phyloP scores from a whole-genome alignment of 352 stramenopile species.

The Bremia lactucae region DNA sequence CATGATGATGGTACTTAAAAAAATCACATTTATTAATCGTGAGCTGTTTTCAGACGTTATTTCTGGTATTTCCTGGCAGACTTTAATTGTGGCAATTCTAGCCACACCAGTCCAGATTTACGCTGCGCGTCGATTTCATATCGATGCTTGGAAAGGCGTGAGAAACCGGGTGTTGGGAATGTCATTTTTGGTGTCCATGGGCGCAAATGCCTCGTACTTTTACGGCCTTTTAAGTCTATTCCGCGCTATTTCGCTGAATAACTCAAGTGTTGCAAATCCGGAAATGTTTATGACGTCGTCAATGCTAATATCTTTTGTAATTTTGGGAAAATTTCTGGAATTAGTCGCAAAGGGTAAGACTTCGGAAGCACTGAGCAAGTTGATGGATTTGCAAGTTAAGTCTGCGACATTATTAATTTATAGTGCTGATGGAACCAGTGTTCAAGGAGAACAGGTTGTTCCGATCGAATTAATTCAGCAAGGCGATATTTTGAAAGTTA shows the following conservation, averaged over 20 bases:
- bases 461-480: constrained; percentile 84
- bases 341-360: constrained; percentile 89
- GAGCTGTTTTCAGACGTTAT: constrained; percentile 42
- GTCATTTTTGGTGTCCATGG: constrained; percentile 95
- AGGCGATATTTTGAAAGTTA: constrained; percentile 90
- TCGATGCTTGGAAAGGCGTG: constrained; percentile 88
- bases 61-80: constrained; percentile 64
- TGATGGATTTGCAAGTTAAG: constrained; percentile 94
- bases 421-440: constrained; percentile 36
- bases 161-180: constrained; percentile 89
- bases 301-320: constrained; percentile 97
- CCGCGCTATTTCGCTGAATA: constrained; percentile 47
- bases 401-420: constrained; percentile 88
- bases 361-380: constrained; percentile 89
- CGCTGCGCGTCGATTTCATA: constrained; percentile 89
- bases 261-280: constrained; percentile 52
- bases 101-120: constrained; percentile 94
- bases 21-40: constrained; percentile 46
- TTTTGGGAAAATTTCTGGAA: constrained; percentile 97
- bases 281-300: constrained; percentile 98
- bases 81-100: constrained; percentile 66
- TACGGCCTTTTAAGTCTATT: constrained; percentile 89
- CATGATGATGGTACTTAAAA: constrained; percentile 86
- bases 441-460: constrained; percentile 68
- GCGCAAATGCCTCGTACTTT: constrained; percentile 92